Percentiles rank a stretch among this genome's conserved stretches.
Conservation (phyloP, 2,329 filamentous ascomycete species). For the Aspergillus sp. region DNA sequence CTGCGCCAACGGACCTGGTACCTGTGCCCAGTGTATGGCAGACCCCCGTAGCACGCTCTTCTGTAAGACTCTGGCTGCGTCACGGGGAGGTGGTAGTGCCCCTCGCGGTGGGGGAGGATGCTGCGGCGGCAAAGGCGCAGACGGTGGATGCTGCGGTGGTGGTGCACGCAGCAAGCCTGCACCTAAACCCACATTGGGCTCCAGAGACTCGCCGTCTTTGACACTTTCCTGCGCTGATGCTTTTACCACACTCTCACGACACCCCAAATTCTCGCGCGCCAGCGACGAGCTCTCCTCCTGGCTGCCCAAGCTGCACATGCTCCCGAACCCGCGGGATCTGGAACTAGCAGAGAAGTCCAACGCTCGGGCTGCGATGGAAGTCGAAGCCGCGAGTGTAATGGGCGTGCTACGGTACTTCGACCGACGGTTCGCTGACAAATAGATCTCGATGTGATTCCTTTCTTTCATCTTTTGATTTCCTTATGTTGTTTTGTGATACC, state of each 20-base stretch:
- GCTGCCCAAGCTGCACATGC: slow-evolving; percentile 65
- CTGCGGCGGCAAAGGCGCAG: slow-evolving; percentile 53
- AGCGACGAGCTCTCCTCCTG: slow-evolving; percentile 68
- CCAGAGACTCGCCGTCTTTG: slow-evolving; percentile 36
- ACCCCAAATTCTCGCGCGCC: slow-evolving; percentile 67
- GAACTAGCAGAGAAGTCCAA: slow-evolving; percentile 19
- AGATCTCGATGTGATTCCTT: slow-evolving; percentile 3
- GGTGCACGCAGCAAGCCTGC: slow-evolving; percentile 18
- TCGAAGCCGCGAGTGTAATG: slow-evolving; percentile 79
- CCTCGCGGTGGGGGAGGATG: slow-evolving; percentile 44
- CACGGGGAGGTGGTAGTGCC: slow-evolving; percentile 29
- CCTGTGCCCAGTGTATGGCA: slow-evolving; percentile 68
- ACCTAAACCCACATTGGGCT: slow-evolving; percentile 16
- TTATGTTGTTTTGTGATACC: slow-evolving; percentile 17
- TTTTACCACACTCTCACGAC: slow-evolving; percentile 70
- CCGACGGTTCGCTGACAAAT: slow-evolving; percentile 54
- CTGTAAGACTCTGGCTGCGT: slow-evolving; percentile 72
- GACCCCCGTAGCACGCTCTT: slow-evolving; percentile 77
- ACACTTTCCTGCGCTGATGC: slow-evolving; percentile 69
- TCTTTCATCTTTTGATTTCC: slow-evolving; percentile 1
- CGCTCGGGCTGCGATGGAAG: slow-evolving; percentile 57
- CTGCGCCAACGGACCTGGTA: slow-evolving; percentile 65
- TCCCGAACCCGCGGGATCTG: slow-evolving; percentile 33
- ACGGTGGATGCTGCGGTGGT: slow-evolving; percentile 57
- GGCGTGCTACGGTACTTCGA: slow-evolving; percentile 77